Evolutionary conservation across 331 rosid species (phyloP), one percentile per base, ranked within the genome.

Genomic region (Malus hybrid): DNA sequence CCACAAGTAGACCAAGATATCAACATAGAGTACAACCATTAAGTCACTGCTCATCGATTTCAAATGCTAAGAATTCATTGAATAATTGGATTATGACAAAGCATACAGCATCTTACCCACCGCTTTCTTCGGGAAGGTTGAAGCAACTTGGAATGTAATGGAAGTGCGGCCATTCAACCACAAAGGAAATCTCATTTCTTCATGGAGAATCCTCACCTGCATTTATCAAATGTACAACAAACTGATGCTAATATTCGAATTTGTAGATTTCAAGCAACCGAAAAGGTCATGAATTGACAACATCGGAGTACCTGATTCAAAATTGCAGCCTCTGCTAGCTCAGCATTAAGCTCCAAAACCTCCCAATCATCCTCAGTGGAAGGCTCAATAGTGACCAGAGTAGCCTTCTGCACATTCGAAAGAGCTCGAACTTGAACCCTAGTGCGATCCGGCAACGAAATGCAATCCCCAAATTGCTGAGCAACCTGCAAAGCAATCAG

Each of bases 361-460:
- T 94, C 99, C 99, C 99, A 94, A 61, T 94, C 99, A 81, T 94
- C 99, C 80, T 91, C 98, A 1, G 88, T 83, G 31, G 80, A 69
- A 6, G 98, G 98, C 73, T 91, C 97, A 9, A 93, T 81, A 2
- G 89, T 78, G 22, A 93, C 87, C 9, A 78, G 71, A 78, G 91
- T 86, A 65, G 98, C 97, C 71, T 87, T 89, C 1, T 86, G 81
- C 29, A 91, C 92, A 67, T 76, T 85, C 20, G 85, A 75, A 74
- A 86, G 80, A 36, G 78, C 97, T 71, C 85, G 89, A 29, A 93
- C 97, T 71, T 86, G 87, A 80, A 93, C 96, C 27, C 19, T 62
- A 22, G 83, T 52, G 28, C 71, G 85, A 77, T 86, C 86, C 22
- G 89, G 87, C 83, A 93, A 66, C 50, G 82, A 85, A 85, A 93